Conservation (phyloP, 768 basidiomycete genomes). For the Cystobasidium onofrii region DNA sequence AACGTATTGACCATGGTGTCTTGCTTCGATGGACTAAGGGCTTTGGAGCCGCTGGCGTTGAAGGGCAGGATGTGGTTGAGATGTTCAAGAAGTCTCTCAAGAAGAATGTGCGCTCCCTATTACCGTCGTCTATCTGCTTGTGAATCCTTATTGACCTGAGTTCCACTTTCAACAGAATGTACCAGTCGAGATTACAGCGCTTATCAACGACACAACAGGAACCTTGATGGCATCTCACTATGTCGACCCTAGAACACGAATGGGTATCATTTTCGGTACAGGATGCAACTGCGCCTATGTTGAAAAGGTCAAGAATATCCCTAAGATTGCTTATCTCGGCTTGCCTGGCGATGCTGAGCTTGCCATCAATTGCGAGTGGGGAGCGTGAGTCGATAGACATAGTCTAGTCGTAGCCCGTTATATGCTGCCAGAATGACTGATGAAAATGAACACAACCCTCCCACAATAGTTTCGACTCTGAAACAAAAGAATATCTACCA, state of each 20-base stretch:
- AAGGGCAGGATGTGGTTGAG: conserved; percentile 81
- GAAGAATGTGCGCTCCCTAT: conserved; percentile 65
- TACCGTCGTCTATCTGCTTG: no score
- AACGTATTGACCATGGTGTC: conserved; percentile 81
- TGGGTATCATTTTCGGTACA: conserved; percentile 94
- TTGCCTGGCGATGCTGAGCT: conserved; percentile 49
- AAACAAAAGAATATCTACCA: conserved; percentile 81
- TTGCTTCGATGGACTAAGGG: conserved; percentile 99
- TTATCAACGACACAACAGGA: conserved; percentile 97
- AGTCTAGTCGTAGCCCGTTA: no score
- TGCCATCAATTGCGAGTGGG: conserved; percentile 95
- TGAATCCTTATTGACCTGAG: no score
- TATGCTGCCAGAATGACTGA: no score
- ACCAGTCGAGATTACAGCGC: conserved; percentile 70
- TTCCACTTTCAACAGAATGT: conserved; percentile 55
- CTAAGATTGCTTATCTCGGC: conserved; percentile 71
- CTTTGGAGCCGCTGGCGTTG: conserved; percentile 82
- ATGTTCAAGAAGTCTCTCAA: conserved; percentile 80
- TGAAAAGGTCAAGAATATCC: conserved; percentile 76
- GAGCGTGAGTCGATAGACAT: conserved; percentile 43
- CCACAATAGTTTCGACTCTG: conserved; percentile 91
- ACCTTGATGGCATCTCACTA: conserved; percentile 95
- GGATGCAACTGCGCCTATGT: conserved; percentile 54
- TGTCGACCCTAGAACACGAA: conserved; percentile 79
- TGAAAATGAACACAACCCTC: conserved; percentile 38